These are phyloP conservation scores for Fusarium anguioides DNA, from an alignment of 2,329 filamentous ascomycete species.

Conservation along the genomic window DNA sequence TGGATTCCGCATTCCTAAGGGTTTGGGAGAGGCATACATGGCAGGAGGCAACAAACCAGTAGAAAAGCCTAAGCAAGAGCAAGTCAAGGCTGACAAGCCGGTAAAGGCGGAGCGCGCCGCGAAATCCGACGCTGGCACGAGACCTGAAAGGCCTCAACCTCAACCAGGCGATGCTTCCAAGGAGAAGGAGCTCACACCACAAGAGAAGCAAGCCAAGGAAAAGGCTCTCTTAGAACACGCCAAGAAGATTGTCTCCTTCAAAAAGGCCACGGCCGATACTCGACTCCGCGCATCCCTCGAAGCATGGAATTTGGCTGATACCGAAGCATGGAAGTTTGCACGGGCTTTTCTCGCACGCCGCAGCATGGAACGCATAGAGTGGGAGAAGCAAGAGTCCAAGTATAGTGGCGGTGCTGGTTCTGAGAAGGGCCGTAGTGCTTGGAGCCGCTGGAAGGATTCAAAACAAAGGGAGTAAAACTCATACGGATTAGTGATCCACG, in stretches of 20 bases:
- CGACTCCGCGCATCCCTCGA: slow-evolving; percentile 67
- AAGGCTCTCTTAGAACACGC: slow-evolving; percentile 60
- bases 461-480: slow-evolving; percentile 16
- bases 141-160: slow-evolving; percentile 56
- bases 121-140: slow-evolving; percentile 9
- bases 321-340: slow-evolving; percentile 81
- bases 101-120: slow-evolving; percentile 12
- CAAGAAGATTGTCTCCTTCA: slow-evolving; percentile 63
- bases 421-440: slow-evolving; percentile 55
- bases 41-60: slow-evolving; percentile 21
- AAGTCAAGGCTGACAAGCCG: slow-evolving; percentile 46
- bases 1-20: slow-evolving; percentile 80
- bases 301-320: slow-evolving; percentile 77
- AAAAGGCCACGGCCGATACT: slow-evolving; percentile 57
- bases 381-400: slow-evolving; percentile 76
- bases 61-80: slow-evolving; percentile 25
- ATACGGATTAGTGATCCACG: not conserved
- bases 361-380: slow-evolving; percentile 71
- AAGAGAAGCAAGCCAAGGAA: slow-evolving; percentile 67
- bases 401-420: slow-evolving; percentile 72
- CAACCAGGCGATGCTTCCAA: slow-evolving; percentile 40
- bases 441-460: slow-evolving; percentile 52
- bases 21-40: slow-evolving; percentile 57
- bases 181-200: slow-evolving; percentile 53
- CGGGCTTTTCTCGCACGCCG: slow-evolving; percentile 73